Evolutionary conservation across 805 yeast genomes (phyloP).

Genomic region (Kluyveromyces wickerhamii): DNA sequence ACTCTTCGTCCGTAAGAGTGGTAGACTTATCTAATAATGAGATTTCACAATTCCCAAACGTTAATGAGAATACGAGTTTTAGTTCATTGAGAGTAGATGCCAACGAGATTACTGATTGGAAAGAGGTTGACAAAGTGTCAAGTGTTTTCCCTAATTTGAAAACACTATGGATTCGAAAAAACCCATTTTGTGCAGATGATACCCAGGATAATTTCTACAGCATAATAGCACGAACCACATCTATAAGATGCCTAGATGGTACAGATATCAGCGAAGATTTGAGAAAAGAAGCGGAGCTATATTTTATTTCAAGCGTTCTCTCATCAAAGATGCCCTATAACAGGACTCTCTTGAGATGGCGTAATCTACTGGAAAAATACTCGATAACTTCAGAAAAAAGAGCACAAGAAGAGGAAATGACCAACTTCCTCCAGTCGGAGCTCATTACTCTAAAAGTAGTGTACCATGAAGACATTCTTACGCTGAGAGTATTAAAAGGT

Average conservation of each 20-base stretch:
- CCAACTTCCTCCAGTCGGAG: constrained; percentile 12
- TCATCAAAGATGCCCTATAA: constrained; percentile 23
- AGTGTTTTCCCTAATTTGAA: constrained; percentile 35
- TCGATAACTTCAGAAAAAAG: constrained; percentile 11
- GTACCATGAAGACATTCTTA: constrained; percentile 1
- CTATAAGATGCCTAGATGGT: constrained; percentile 48
- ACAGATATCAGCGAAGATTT: constrained; percentile 38
- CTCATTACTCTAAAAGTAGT: constrained; percentile 9
- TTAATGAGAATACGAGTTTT: constrained; percentile 9
- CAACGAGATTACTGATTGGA: constrained; percentile 43
- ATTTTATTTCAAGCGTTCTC: constrained; percentile 45
- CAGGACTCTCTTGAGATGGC: constrained; percentile 33
- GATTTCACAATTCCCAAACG: background rate
- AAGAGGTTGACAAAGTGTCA: constrained; percentile 38
- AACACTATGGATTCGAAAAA: constrained; percentile 42
- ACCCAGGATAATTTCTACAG: constrained; percentile 17
- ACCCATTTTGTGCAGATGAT: constrained; percentile 39
- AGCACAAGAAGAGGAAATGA: background rate
- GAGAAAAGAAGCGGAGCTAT: constrained; percentile 59
- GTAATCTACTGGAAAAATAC: constrained; percentile 6
- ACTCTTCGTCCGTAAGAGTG: background rate
- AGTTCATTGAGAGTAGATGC: constrained; percentile 41
- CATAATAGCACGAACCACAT: constrained; percentile 40
- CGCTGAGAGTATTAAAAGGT: constrained; percentile 10
- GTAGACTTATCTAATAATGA: constrained; percentile 1